Evolutionary conservation across 257 asterid genomes (phyloP).

Genomic region (Nicotiana sylvestris): DNA sequence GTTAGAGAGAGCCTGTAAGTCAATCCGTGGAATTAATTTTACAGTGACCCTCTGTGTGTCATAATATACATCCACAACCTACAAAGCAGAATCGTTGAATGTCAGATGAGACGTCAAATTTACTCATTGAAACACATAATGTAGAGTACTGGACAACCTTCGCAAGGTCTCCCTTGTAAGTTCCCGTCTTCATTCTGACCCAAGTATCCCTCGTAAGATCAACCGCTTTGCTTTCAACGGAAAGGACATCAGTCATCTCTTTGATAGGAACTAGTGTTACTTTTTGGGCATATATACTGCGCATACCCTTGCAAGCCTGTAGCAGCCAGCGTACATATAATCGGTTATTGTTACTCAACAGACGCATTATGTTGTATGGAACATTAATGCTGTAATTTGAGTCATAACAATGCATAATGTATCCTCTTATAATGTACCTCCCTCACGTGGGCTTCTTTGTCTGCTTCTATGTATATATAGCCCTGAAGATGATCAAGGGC

Average conservation of each 20-base stretch:
- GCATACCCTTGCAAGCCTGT: conserved; percentile 92
- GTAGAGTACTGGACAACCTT: conserved; percentile 38
- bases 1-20: conserved; percentile 80
- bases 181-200: conserved; percentile 93
- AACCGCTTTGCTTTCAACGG: conserved; percentile 86
- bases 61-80: conserved; percentile 93
- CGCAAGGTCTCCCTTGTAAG: conserved; percentile 93
- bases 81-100: conserved; percentile 14
- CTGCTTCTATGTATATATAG: conserved; percentile 66
- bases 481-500: conserved; percentile 92
- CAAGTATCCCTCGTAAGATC: conserved; percentile 81
- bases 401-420: background rate
- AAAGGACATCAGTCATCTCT: conserved; percentile 98
- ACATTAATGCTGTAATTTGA: no score
- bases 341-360: background rate
- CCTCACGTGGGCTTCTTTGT: conserved; percentile 92
- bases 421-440: conserved; percentile 51
- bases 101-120: conserved; percentile 8
- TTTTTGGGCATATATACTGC: conserved; percentile 59
- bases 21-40: conserved; percentile 86
- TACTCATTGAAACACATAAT: background rate
- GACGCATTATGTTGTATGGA: no score
- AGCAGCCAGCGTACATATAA: conserved; percentile 6
- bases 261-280: conserved; percentile 87
- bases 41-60: conserved; percentile 84